Evolutionary conservation across 2,329 filamentous ascomycete species (phyloP).

Genomic region (Stachybotrys elegans): DNA sequence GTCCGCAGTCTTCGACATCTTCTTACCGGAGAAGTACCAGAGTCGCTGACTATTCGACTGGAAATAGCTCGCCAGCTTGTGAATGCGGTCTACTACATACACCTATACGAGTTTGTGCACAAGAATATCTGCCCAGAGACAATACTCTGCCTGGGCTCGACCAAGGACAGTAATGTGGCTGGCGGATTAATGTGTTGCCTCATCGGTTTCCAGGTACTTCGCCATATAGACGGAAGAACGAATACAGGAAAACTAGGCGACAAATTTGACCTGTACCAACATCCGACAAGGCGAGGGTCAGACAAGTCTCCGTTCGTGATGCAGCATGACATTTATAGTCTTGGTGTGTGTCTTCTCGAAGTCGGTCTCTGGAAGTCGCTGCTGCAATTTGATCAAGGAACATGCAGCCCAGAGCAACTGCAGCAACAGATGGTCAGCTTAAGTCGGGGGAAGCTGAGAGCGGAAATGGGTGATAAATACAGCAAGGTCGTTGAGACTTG

Average conservation of each 20-base stretch:
- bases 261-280: conserved; percentile 40
- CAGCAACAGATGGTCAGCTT: conserved; percentile 16
- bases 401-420: neutral
- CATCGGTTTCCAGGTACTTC: conserved; percentile 10
- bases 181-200: conserved; percentile 1
- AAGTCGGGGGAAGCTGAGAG: conserved; percentile 22
- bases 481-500: conserved; percentile 26
- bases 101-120: conserved; percentile 40
- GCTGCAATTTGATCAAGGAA: conserved; percentile 5
- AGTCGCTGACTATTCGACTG: conserved; percentile 4
- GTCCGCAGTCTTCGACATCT: conserved; percentile 3
- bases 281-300: conserved; percentile 41
- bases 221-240: conserved; percentile 9
- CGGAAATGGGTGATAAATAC: conserved; percentile 25
- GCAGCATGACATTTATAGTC: conserved; percentile 45
- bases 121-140: conserved; percentile 28
- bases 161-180: neutral
- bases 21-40: neutral
- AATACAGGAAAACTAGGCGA: conserved; percentile 4
- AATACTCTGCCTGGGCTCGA: neutral
- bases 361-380: conserved; percentile 35
- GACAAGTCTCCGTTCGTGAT: conserved; percentile 34
- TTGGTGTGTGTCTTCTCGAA: conserved; percentile 38
- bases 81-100: conserved; percentile 18
- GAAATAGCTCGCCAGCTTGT: neutral